Evolutionary conservation across 805 yeast species (phyloP), one percentile per base, ranked within the genome.

Genomic region (Jamesozyma piceae): DNA sequence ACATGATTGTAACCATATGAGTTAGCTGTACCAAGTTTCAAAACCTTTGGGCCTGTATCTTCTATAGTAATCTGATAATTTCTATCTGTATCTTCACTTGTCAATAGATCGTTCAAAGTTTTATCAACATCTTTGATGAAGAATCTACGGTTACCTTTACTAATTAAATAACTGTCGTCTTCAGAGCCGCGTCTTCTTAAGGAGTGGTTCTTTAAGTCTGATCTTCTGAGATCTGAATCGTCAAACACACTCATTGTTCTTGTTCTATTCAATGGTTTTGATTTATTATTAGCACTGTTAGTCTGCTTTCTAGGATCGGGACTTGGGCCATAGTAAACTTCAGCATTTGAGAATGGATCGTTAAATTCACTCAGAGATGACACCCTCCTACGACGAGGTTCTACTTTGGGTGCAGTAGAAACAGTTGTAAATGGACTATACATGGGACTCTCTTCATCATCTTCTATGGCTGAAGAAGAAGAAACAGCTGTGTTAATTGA

Each of bases 11-110:
- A 85, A 1, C 96, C 97, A 53, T 79, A 77, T 3, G 95, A 86
- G 57, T 84, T 83, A 30, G 80, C 86, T 2, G 97, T 86, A 8
- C 92, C 92, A 13, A 85, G 67, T 51, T 75, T 74, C 45, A 84
- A 65, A n/a, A 80, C 86, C 57, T 84, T 84, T 3, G 94, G 92
- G 1, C 94, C 94, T 2, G 76, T 75, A 55, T 85, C 94, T 52
- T 84, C 94, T 38, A 84, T 78, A 6, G 95, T 84, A 56, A 84
- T 88, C 62, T 89, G 96, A 59, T 64, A 79, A 58, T 89, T 81
- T 41, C 72, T 70, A 63, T 89, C 95, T 2, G 95, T 87, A 58
- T 88, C 96, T 59, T 88, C 95, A 50, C 74, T 77, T 26, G 70
- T 73, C 44, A 88, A 66, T 35, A 89, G 68, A 49, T 82, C 81